Conservation (phyloP, 257 asterid genomes). For the Solanum sejunctum region DNA sequence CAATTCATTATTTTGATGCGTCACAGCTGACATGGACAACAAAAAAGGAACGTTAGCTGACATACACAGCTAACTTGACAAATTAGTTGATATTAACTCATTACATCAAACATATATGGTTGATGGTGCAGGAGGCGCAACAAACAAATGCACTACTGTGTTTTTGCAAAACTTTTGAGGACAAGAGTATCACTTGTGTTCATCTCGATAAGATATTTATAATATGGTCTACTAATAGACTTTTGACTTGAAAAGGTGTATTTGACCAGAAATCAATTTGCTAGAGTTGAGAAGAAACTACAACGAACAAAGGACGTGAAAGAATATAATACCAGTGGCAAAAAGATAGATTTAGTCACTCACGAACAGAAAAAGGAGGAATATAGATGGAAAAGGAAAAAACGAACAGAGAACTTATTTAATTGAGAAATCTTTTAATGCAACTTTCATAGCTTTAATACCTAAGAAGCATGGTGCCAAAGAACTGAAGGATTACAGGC, state of each 20-base stretch:
- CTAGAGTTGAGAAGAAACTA: not conserved
- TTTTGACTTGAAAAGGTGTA: not conserved
- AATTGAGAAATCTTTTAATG: too few relatives aligned
- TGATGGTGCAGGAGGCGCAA: not conserved
- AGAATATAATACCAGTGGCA: not conserved
- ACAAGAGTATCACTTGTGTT: not conserved
- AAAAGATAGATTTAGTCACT: not conserved
- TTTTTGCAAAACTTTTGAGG: not conserved
- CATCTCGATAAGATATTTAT: not conserved
- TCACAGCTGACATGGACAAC: not conserved
- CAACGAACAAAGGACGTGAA: not conserved
- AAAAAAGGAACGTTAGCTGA: not conserved
- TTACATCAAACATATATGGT: not conserved
- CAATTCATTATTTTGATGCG: not conserved
- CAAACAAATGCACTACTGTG: not conserved
- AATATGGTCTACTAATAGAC: not conserved
- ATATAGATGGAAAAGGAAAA: not conserved
- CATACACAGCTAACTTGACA: not conserved
- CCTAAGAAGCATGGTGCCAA: too few relatives aligned
- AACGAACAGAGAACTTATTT: not conserved
- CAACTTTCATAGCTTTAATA: too few relatives aligned
- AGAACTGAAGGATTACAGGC: too few relatives aligned
- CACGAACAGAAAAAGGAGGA: not conserved
- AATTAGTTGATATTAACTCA: not conserved
- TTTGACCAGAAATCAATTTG: not conserved